A percentile compares a stretch with the other conserved stretches of the same genome.
Evolutionary conservation across 2,329 filamentous ascomycete genomes (phyloP).

Genomic region (Davidsoniella eucalypti): DNA sequence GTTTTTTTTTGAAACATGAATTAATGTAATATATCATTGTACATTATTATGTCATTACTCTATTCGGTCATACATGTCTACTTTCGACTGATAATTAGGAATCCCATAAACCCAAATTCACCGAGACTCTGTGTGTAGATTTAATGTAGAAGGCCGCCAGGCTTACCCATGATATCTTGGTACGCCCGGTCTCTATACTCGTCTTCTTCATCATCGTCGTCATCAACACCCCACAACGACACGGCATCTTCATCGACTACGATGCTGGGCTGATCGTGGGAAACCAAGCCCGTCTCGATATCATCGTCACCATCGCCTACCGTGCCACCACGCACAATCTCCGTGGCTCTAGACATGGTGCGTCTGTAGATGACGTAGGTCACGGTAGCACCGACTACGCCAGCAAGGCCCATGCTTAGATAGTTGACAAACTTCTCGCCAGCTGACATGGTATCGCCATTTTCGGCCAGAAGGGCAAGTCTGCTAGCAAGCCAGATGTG

Average conservation of each 20-base stretch:
- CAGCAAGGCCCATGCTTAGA: slow-evolving; percentile 57
- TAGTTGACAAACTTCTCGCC: slow-evolving; percentile 73
- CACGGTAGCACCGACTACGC: slow-evolving; percentile 53
- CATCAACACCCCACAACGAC: slow-evolving; percentile 36
- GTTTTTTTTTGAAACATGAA: neutral
- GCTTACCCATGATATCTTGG: slow-evolving; percentile 12
- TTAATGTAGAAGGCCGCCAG: slow-evolving; percentile 9
- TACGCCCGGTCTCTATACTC: slow-evolving; percentile 12
- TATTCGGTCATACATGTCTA: too few species aligned
- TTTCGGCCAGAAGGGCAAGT: slow-evolving; percentile 67
- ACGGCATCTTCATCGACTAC: slow-evolving; percentile 45
- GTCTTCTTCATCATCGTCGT: slow-evolving; percentile 19
- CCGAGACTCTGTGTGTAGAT: neutral
- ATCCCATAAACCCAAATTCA: too few species aligned
- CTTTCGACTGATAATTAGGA: too few species aligned
- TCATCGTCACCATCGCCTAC: slow-evolving; percentile 20
- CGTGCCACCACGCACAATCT: slow-evolving; percentile 31
- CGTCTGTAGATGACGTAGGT: slow-evolving; percentile 72
- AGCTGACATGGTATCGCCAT: slow-evolving; percentile 65
- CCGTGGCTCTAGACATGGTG: slow-evolving; percentile 45
- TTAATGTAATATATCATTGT: neutral
- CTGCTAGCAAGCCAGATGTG: slow-evolving; percentile 84
- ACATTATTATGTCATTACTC: too few species aligned
- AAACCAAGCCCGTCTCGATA: slow-evolving; percentile 27
- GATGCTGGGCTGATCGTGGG: slow-evolving; percentile 33